Base-by-base conservation (phyloP, 78 protist species). In the Protostelium mycophagum region DNA sequence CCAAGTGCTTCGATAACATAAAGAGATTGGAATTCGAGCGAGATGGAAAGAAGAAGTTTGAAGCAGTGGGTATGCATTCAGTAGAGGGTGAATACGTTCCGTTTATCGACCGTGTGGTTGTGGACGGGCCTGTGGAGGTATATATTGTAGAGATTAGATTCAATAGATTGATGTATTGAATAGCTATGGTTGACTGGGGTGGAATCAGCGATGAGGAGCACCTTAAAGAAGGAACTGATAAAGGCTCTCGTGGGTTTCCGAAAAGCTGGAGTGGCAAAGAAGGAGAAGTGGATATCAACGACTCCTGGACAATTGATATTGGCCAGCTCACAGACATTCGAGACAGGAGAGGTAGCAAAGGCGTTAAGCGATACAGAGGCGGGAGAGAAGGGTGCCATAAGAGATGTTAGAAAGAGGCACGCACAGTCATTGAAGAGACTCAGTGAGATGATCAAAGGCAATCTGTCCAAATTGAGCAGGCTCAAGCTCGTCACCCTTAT, bases 1-100 rank as follows among this genome's bases (percentile, higher is more conserved):
- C 88, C 87, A 99, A 99, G 91, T 96, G 98, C 99, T 99, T 98
- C 90, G 98, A 99, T 0, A 98, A 98, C 85, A 83, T 98, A 28
- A 63, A 94, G 23, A 39, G 88, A 37, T 28, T 97, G 31, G 36
- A 38, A 0, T 86, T 97, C 31, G 91, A 90, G 36, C 94, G 91
- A 5, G 96, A 90, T 36, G 87, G 63, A 38, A 39, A 37, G 1
- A 63, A 90, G 1, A 84, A 94, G 29, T 93, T 90, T 16, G 98
- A 96, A 88, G 23, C 96, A 23, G 28, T 63, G 37, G 98, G 97
- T n/a, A 90, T 97, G 93, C 25, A 63, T 1, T 93, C 97, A 0
- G 83, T 84, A 23, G 99, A 98, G 73, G 98, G 97, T 37, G 99
- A 98, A 88, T 28, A 28, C 23, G 96, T 98, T 36, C 84, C 88